Evolutionary conservation across 192 early-diverging fungal genomes (phyloP), one percentile per base, ranked within the genome.

Genomic region (Coemansia sp.): DNA sequence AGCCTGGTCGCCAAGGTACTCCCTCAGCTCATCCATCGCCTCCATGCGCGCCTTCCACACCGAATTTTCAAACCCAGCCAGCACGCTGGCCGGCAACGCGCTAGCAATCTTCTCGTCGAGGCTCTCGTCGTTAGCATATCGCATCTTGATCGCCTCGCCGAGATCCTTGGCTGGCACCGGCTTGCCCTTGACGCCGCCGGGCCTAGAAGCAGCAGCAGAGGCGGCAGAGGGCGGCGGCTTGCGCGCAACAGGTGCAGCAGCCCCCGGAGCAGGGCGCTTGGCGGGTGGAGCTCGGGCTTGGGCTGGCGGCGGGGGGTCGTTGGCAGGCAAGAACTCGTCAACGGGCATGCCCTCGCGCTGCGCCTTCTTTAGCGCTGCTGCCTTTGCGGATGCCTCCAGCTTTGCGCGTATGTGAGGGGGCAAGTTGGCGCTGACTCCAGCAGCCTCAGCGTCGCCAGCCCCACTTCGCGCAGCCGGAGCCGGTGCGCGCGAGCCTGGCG

Each of bases 21-120:
- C 87, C 24, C 87, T 73, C 20, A 98, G 80, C 32, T 86, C 84
- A 29, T 96, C 93, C 71, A 93, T 94, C 72, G 90, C 93, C 65
- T 88, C 94, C 71, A 98, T 79, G 15, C 97, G 85, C 3, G 86
- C 83, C 68, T 99, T 99, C 97, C 97, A 99, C 54, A 84, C 83
- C 4, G 88, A 75, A 59, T 92, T 91, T 0, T 76, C 73, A 47
- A 97, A 84, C 35, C 89, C 83, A 4, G 73, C 72, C 42, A 90
- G 82, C 38, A 94, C 64, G 0, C 77, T 81, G 35, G 83, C 86
- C 4, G 89, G 85, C 58, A 93, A 69, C 19, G 86, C 83, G 27
- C 86, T 88, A 10, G 86, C 82, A 36, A 92, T 87, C 36, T 77
- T 77, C 9, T 89, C 87, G 49, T 89, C 90, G 40, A 89, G 65